These are phyloP conservation scores for Plantago elongata DNA, from an alignment of 257 asterid genomes.

Conservation along the genomic window DNA sequence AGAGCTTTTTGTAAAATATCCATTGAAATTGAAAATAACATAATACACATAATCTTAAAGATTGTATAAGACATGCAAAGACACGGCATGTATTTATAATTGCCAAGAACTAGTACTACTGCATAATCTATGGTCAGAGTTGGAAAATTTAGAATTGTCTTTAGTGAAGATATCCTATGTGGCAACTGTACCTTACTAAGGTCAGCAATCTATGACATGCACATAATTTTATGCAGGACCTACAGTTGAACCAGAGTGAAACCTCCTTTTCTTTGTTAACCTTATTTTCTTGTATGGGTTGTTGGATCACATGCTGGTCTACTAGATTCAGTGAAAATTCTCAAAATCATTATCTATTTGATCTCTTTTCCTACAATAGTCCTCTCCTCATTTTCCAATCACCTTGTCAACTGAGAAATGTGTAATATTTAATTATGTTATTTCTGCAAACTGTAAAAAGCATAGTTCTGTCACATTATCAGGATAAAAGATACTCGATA, in stretches of 20 bases:
- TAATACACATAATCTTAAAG: constrained; percentile 21
- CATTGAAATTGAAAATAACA: constrained; percentile 31
- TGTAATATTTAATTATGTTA: constrained; percentile 3
- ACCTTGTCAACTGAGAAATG: constrained; percentile 14
- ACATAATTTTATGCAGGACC: constrained; percentile 28
- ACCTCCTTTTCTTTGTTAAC: constrained; percentile 29
- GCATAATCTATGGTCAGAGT: constrained; percentile 19
- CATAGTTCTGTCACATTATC: constrained; percentile 16
- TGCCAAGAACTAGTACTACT: constrained; percentile 20
- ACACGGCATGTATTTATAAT: constrained; percentile 48
- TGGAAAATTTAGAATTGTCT: constrained; percentile 21
- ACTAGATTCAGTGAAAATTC: constrained; percentile 17
- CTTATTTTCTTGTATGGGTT: constrained; percentile 51
- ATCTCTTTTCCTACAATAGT: constrained; percentile 15
- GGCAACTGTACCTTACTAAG: constrained; percentile 25
- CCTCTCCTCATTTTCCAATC: constrained; percentile 17
- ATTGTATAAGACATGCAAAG: constrained; percentile 24
- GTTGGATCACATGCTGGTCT: constrained; percentile 47
- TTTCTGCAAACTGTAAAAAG: constrained; percentile 17
- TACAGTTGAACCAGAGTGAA: constrained; percentile 32
- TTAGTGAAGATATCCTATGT: constrained; percentile 30
- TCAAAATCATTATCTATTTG: constrained; percentile 13
- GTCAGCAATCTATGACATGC: constrained; percentile 33
- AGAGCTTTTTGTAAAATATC: constrained; percentile 29
- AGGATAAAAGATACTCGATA: constrained; percentile 7